phyloP scores from a whole-genome alignment of 441 rosid genomes.

The Brassica balearica region DNA sequence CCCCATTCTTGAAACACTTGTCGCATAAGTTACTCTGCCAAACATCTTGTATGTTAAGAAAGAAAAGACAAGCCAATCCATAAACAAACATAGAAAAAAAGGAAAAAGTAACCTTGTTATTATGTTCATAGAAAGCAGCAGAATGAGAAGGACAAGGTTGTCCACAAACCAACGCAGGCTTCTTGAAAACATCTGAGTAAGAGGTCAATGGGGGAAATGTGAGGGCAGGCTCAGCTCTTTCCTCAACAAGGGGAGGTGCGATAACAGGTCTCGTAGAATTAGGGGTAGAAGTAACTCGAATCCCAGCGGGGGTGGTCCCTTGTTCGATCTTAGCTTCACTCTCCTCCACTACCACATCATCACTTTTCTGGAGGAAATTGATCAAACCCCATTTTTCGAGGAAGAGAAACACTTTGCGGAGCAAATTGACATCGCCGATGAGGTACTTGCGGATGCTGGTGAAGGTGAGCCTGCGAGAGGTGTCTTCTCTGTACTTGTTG shows the following conservation, averaged over 20 bases:
- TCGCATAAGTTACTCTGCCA: conserved; percentile 62
- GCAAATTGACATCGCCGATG: conserved; percentile 86
- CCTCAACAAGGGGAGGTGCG: conserved; percentile 46
- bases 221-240: conserved; percentile 42
- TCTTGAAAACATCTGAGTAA: conserved; percentile 67
- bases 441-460: conserved; percentile 78
- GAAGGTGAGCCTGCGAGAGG: conserved; percentile 72
- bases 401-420: conserved; percentile 75
- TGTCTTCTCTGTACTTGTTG: conserved; percentile 85
- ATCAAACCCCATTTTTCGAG: conserved; percentile 80
- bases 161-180: conserved; percentile 51
- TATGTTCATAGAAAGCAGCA: conserved; percentile 52
- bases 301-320: conserved; percentile 66
- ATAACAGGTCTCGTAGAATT: conserved; percentile 67
- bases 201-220: conserved; percentile 74
- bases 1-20: conserved; percentile 66
- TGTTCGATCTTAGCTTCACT: conserved; percentile 59
- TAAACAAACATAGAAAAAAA: neutral
- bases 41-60: conserved; percentile 20
- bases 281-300: conserved; percentile 76
- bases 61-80: neutral
- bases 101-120: conserved; percentile 37
- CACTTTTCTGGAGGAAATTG: conserved; percentile 52
- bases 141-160: conserved; percentile 3
- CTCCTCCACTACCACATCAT: conserved; percentile 22